Evolutionary conservation across 2,329 filamentous ascomycete genomes (phyloP), one percentile per base, ranked within the genome.

Genomic region (Conoideocrella luteorostrata): DNA sequence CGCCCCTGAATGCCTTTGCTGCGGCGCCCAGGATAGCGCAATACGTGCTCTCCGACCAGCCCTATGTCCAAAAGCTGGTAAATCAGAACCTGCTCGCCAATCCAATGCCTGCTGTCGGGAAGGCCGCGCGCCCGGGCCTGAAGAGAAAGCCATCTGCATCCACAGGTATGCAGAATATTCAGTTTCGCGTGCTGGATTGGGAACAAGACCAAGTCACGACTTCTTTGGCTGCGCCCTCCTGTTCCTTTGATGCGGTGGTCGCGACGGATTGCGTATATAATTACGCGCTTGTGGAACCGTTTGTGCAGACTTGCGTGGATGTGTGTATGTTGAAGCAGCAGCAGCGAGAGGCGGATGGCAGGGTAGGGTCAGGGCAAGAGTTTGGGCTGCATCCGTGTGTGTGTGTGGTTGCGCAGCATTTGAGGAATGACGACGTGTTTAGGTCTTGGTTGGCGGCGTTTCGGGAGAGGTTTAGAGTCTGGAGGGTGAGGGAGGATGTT

Each of bases 231-330:
- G 60, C 12, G 48, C 52, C 13, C 50, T 42, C 29, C 56, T 49
- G 35, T 56, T 73, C 75, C 45, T 84, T 93, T 52, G 85, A 94
- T 56, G 65, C 81, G 12, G 70, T 97, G 10, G 61, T 97, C 28
- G 88, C 89, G 4, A 95, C 88, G 58, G 93, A 98, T 63, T 96
- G 90, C 63, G 84, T 98, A 53, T 98, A 94, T 70, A 98, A 97
- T 64, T 87, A 95, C 52, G 78, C 85, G 3, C 75, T 97, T 3
- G 78, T 97, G 20, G 69, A 77, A 34, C 88, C 90, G 0, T 78
- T 97, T 39, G 86, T 93, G n/a, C 77, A 83, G 54, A 86, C 88
- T 0, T 95, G 87, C 60, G 78, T 72, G 5, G 86, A 94, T 49
- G 74, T 82, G 20, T 95, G 88, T 62, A 67, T 67, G 9, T 63